Evolutionary conservation across 2,329 filamentous ascomycete species (phyloP), one percentile per base, ranked within the genome.

Genomic region (Ophiocordyceps camponoti-floridani): DNA sequence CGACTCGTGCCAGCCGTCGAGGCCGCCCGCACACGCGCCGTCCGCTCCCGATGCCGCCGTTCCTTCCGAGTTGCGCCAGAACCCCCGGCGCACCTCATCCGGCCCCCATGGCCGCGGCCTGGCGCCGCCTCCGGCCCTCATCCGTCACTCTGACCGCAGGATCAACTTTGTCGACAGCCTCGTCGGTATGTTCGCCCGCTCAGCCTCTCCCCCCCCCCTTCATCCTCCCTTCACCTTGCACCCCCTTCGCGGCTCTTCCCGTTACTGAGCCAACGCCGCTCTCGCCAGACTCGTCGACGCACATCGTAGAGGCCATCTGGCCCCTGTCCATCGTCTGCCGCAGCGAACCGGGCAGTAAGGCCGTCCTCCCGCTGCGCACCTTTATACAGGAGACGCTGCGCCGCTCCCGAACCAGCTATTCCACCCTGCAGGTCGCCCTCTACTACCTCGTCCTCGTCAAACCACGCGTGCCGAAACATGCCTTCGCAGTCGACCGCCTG

Each of bases 361-460:
- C 82, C 44, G 84, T 95, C 48, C 69, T 98, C 52, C 88, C 89
- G 47, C 72, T 98, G 55, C 84, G 88, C 53, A 94, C 83, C 45
- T 98, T 96, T 61, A 96, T 98, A 55, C 88, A 96, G 64, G 91
- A 96, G 70, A 96, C 91, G 18, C 72, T 98, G 52, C 84, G 88
- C 54, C 79, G 91, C 55, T 98, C 91, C 48, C 81, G 89, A 56
- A 94, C 91, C 40, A 95, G 88, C 67, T 98, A 95, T 67, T 96
- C 89, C 47, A 98, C 91, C 28, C 69, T 98, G 45, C 91, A 96
- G 65, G 91, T 98, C 48, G 89, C 91, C 26, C 70, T 98, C 49
- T 98, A 95, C 63, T 98, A 98, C 61, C 68, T 98, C 56, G 81
- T 98, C 56, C 73, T 96, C 54, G 88, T 98, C 62, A 94, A 93